Evolutionary conservation across 495 filamentous ascomycete genomes (phyloP), one percentile per base, ranked within the genome.

Genomic region (Aspergillus funiculosus): DNA sequence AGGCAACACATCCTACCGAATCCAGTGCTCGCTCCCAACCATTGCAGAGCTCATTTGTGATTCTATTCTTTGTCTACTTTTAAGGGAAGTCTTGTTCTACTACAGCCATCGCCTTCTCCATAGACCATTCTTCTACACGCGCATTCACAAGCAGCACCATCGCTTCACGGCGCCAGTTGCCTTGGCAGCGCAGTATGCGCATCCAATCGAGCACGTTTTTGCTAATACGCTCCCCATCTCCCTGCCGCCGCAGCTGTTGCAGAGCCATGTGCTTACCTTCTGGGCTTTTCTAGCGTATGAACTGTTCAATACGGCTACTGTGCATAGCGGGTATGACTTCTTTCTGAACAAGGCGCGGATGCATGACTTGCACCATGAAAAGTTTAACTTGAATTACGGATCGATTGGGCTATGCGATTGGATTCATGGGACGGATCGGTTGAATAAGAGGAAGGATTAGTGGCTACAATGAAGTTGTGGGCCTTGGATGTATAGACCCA

Each of bases 81-180:
- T 67, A 43, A 64, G 79, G 51, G 75, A 85, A 52, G 28, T 66
- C 7, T 21, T 72, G 4, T 82, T 81, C 61, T 81, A 81, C 57
- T 75, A 75, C 48, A 44, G 61, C 47, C 76, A 86, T 57, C 65
- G 76, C 20, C 45, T 75, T 24, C 61, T 85, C 21, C 73, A 86
- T 59, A 55, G 59, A 4, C 74, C 66, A 0, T 45, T 28, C 4
- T 41, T 81, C 8, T 81, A 79, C 60, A 53, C 51, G 17, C 51
- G 43, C 5, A 69, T 83, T 37, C 79, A 83, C 62, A 79, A 77
- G 39, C 54, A 62, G 21, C 79, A 82, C 48, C 78, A 82, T 58
- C 54, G 61, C 13, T 81, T 80, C 59, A 79, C 73, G 0, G 74
- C 78, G 0, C 79, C 77, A 0, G 71, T 80, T n/a, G 73, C 76